A percentile compares a stretch with the other conserved stretches of the same genome.
These are phyloP conservation scores for Spizellomyces sp. DNA, from an alignment of 192 early-diverging fungal species.

Conservation along the genomic window DNA sequence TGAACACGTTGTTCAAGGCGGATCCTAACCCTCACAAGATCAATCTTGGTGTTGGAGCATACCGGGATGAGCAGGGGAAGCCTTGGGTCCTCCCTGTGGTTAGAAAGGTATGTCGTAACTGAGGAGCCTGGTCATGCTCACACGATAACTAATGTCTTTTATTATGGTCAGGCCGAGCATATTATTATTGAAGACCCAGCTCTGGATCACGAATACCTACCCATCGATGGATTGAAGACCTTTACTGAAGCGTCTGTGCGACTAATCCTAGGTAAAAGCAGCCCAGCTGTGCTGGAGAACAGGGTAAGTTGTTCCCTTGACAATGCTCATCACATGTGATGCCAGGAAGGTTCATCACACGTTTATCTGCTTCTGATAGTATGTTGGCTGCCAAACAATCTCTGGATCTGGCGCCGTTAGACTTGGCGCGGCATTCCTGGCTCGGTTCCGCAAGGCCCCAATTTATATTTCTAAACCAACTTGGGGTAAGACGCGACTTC, in stretches of 20 bases:
- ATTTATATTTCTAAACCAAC: constrained; percentile 94
- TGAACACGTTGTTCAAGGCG: constrained; percentile 81
- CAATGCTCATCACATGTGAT: not conserved
- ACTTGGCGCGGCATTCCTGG: constrained; percentile 82
- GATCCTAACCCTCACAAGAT: constrained; percentile 81
- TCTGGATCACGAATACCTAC: constrained; percentile 92
- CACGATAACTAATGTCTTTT: not conserved
- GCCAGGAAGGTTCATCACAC: not conserved
- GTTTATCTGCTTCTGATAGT: constrained; percentile 18
- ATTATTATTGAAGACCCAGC: constrained; percentile 67
- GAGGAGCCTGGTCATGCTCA: not conserved
- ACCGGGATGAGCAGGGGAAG: constrained; percentile 87
- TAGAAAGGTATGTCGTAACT: constrained; percentile 63
- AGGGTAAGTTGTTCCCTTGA: constrained; percentile 50
- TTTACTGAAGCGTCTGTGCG: constrained; percentile 80
- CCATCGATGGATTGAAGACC: constrained; percentile 78
- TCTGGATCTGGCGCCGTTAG: constrained; percentile 94
- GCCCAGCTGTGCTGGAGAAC: constrained; percentile 67
- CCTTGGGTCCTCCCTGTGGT: constrained; percentile 96
- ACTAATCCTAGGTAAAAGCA: constrained; percentile 82
- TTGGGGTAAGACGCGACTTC: constrained; percentile 69
- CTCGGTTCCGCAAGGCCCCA: constrained; percentile 67
- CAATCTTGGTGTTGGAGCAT: constrained; percentile 95
- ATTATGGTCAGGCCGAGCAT: constrained; percentile 64
- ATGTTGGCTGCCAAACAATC: constrained; percentile 81